Evolutionary conservation across 2,329 filamentous ascomycete species (phyloP), one percentile per base, ranked within the genome.

Genomic region (Alternaria rosae): DNA sequence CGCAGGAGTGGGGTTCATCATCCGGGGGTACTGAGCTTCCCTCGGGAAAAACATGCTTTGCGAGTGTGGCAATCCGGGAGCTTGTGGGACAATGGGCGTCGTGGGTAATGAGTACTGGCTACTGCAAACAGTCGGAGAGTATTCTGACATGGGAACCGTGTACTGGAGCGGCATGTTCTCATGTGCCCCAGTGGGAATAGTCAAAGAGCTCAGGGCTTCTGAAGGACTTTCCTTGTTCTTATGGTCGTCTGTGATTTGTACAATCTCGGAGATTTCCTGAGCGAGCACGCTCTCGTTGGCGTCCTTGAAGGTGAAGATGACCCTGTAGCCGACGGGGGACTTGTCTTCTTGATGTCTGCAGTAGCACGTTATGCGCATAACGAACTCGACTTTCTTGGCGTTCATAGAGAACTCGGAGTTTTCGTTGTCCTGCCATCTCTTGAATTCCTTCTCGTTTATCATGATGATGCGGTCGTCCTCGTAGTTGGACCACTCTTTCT

Each of bases 211-310:
- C 25, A 74, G 52, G 5, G 62, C 48, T 13, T 75, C 73, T 10
- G 68, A 52, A 21, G 73, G 62, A 23, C 61, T 62, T 54, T 78
- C 74, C 64, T 75, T 76, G 68, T 78, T 97, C 82, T 98, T 98
- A 83, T 98, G 94, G 74, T 99, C 94, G 76, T 99, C 94, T 1
- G 95, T 98, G 66, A 98, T 97, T 87, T 97, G 94, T 67, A 98
- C 97, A 89, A 20, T 92, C 93, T 77, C 74, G 5, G 76, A 78
- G 67, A 97, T 90, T 54, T 89, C 88, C 80, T 99, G 94, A 7
- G 93, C 92, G 44, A 98, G 83, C 30, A 97, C 82, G 45, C 89
- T 88, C 70, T 90, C 91, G 66, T 88, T 83, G 74, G 88, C 88
- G 79, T 97, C 92, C 76, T 94, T 97, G 73, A 99, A 85, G 1